A percentile compares a stretch with the other conserved stretches of the same genome.
Conservation (phyloP, 352 stramenopile species). For the Peronosclerospora sorghi region DNA sequence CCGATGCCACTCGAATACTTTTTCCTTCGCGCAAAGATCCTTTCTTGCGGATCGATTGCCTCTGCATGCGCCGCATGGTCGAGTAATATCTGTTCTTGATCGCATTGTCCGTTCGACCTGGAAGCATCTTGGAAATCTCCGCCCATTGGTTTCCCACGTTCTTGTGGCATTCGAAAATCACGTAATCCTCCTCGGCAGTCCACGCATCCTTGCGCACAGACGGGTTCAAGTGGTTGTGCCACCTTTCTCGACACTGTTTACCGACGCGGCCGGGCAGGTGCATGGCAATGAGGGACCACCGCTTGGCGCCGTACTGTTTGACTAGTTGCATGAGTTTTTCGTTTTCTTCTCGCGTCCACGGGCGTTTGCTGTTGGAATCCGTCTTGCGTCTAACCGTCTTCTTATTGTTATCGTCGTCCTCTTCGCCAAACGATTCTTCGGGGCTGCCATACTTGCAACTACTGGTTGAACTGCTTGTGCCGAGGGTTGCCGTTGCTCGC, state of each 20-base stretch:
- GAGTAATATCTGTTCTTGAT: conserved; percentile 91
- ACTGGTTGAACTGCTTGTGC: conserved; percentile 17
- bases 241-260: conserved; percentile 84
- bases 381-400: conserved; percentile 32
- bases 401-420: conserved; percentile 49
- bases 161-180: conserved; percentile 87
- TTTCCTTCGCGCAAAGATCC: conserved; percentile 68
- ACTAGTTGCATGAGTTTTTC: conserved; percentile 83
- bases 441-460: conserved; percentile 28
- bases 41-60: conserved; percentile 83
- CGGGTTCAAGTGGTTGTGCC: conserved; percentile 85
- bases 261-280: conserved; percentile 78
- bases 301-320: conserved; percentile 82
- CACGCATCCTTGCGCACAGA: conserved; percentile 83
- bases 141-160: conserved; percentile 89
- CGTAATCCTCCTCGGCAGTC: conserved; percentile 84
- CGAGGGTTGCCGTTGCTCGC: conserved; percentile 10
- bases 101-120: conserved; percentile 82
- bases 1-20: conserved; percentile 59
- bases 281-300: conserved; percentile 85
- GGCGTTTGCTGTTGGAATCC: conserved; percentile 79
- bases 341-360: conserved; percentile 83
- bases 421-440: conserved; percentile 55
- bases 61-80: conserved; percentile 83
- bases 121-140: conserved; percentile 87